phyloP scores from a whole-genome alignment of 169 alveolate genomes.

The Eimeria necatrix region DNA sequence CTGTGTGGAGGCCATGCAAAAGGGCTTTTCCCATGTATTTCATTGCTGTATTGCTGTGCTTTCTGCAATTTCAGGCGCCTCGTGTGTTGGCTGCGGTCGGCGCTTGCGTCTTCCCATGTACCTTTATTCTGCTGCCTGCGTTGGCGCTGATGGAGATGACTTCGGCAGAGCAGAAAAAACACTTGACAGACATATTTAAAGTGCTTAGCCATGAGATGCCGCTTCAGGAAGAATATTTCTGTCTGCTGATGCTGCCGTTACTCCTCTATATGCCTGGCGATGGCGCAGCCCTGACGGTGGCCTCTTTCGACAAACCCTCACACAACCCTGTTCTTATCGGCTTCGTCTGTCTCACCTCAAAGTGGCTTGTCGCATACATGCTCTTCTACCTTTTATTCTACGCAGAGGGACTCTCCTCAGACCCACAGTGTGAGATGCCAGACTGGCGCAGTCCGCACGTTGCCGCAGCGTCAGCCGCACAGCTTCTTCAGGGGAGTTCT shows the following conservation, averaged over 20 bases:
- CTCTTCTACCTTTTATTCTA: slow-evolving; percentile 10
- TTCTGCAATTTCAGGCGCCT: slow-evolving; percentile 29
- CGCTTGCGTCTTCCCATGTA: slow-evolving; percentile 44
- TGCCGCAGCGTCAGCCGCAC: background rate
- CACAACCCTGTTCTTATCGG: slow-evolving; percentile 49
- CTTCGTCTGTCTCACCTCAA: slow-evolving; percentile 27
- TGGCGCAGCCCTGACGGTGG: slow-evolving; percentile 29
- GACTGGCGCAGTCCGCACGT: background rate
- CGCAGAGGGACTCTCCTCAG: slow-evolving; percentile 39
- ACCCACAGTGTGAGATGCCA: slow-evolving; percentile 12
- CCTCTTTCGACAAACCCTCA: slow-evolving; percentile 56
- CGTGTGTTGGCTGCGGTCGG: background rate
- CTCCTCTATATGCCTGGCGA: slow-evolving; percentile 59
- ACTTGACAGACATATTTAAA: slow-evolving; percentile 10
- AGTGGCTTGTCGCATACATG: slow-evolving; percentile 41
- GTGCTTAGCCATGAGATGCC: background rate
- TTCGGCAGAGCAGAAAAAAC: slow-evolving; percentile 3
- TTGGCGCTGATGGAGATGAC: slow-evolving; percentile 58
- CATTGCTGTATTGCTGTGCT: background rate
- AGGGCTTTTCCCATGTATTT: too few relatives aligned
- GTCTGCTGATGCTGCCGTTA: background rate
- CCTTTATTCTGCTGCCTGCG: slow-evolving; percentile 36
- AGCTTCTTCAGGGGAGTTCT: background rate
- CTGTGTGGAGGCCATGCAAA: background rate
- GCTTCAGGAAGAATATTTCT: background rate